These are phyloP conservation scores for Gaultheria prostrata DNA, from an alignment of 148 eudicot species.

Conservation along the genomic window DNA sequence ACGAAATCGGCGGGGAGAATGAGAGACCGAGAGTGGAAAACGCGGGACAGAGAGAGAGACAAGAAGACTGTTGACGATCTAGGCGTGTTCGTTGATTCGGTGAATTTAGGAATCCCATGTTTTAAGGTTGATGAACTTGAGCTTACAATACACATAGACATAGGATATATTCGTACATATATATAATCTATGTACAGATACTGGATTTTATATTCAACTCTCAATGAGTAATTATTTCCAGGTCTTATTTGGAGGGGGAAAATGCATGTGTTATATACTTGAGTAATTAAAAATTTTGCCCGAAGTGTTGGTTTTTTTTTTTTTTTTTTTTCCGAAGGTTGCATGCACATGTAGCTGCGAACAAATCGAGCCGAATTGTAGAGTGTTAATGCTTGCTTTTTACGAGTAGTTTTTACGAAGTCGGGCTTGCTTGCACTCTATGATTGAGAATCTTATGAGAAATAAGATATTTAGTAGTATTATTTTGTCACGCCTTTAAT, in stretches of 20 bases:
- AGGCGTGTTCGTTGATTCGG: not conserved
- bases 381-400: too few species aligned
- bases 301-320: not conserved
- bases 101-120: not conserved
- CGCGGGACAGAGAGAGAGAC: not conserved
- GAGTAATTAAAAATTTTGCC: not conserved
- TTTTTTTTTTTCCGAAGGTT: not conserved
- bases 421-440: too few species aligned
- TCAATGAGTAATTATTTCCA: too few species aligned
- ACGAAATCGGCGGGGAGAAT: not conserved
- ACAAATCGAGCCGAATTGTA: too few species aligned
- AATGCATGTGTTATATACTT: not conserved
- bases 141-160: not conserved
- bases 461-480: too few species aligned
- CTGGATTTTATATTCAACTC: too few species aligned
- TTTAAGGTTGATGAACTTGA: not conserved
- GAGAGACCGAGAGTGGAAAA: constrained; percentile 5
- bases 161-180: not conserved
- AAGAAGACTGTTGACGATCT: not conserved
- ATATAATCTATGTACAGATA: not conserved
- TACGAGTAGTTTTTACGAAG: too few species aligned
- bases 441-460: too few species aligned
- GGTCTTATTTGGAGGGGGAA: not conserved
- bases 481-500: too few species aligned
- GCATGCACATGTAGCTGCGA: too few species aligned